phyloP scores from a whole-genome alignment of 1,284 basidiomycete genomes.

The Thecaphora thlaspeos region DNA sequence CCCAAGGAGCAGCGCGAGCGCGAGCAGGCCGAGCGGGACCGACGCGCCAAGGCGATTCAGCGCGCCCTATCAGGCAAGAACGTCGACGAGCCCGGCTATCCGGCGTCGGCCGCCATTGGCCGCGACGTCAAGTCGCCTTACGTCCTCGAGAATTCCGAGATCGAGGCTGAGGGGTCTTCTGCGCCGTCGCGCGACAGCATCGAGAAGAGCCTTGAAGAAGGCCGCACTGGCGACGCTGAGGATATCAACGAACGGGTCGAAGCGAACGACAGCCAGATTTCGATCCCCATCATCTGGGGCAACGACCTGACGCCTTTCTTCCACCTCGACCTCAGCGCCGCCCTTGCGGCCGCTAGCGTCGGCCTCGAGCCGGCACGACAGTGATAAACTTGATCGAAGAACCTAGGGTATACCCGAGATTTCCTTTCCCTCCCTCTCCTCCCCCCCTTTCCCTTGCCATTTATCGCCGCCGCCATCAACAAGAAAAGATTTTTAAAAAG shows the following conservation, averaged over 20 bases:
- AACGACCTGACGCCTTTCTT: constrained; percentile 71
- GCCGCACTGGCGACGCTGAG: not conserved
- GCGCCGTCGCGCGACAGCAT: constrained; percentile 11
- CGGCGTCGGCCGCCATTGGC: constrained; percentile 4
- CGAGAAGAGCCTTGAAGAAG: constrained; percentile 23
- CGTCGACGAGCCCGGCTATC: constrained; percentile 9
- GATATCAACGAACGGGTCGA: constrained; percentile 4
- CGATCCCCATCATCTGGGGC: constrained; percentile 58
- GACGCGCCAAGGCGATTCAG: constrained; percentile 26
- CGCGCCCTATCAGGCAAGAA: constrained; percentile 20
- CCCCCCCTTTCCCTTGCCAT: too few species aligned
- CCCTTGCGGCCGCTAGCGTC: constrained; percentile 67
- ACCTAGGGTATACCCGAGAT: too few species aligned
- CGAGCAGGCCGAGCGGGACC: constrained; percentile 19
- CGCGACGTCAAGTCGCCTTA: constrained; percentile 19
- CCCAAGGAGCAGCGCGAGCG: constrained; percentile 21
- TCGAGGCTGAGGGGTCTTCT: constrained; percentile 1
- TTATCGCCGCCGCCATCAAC: too few species aligned
- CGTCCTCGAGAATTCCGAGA: constrained; percentile 6
- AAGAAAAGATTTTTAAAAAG: too few species aligned
- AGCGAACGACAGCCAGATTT: constrained; percentile 14
- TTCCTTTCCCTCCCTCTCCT: too few species aligned
- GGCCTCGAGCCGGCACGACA: constrained; percentile 1
- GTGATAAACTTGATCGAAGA: too few species aligned
- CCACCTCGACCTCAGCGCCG: constrained; percentile 76